Percentiles rank a stretch among this genome's conserved stretches.
Evolutionary conservation across 257 asterid species (phyloP).

Genomic region (Petrea volubilis): DNA sequence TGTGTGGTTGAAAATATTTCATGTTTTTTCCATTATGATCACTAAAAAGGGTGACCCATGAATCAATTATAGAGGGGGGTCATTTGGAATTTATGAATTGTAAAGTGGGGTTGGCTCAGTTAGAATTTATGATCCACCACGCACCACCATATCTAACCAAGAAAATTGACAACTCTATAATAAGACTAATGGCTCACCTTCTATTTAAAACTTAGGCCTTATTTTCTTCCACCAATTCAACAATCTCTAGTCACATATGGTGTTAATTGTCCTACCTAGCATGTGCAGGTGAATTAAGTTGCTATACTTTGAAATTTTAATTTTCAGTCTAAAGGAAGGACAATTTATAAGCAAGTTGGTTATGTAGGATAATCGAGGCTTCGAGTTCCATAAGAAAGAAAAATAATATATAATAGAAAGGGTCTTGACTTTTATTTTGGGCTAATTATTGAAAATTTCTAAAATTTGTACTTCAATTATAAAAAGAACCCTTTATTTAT

Average conservation of each 20-base stretch:
- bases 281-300: not conserved
- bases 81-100: constrained; percentile 35
- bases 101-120: constrained; percentile 23
- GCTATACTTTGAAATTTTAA: not conserved
- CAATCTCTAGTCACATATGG: not conserved
- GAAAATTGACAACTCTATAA: constrained; percentile 42
- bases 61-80: constrained; percentile 29
- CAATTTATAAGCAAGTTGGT: not conserved
- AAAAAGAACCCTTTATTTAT: not conserved
- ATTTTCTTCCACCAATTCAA: constrained; percentile 31
- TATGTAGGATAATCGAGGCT: not conserved
- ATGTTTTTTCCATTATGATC: constrained; percentile 14
- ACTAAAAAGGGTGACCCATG: constrained; percentile 29
- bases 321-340: not conserved
- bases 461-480: too few relatives aligned
- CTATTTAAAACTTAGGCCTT: constrained; percentile 28
- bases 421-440: too few relatives aligned
- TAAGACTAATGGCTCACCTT: constrained; percentile 29
- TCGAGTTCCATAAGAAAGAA: not conserved
- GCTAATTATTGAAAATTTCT: too few relatives aligned
- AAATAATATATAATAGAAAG: not conserved
- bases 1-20: constrained; percentile 31
- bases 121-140: constrained; percentile 29
- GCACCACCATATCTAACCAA: constrained; percentile 24
- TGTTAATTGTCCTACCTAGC: not conserved